Conservation (phyloP, 2,329 filamentous ascomycete genomes). For the Colletotrichum eleusines region DNA sequence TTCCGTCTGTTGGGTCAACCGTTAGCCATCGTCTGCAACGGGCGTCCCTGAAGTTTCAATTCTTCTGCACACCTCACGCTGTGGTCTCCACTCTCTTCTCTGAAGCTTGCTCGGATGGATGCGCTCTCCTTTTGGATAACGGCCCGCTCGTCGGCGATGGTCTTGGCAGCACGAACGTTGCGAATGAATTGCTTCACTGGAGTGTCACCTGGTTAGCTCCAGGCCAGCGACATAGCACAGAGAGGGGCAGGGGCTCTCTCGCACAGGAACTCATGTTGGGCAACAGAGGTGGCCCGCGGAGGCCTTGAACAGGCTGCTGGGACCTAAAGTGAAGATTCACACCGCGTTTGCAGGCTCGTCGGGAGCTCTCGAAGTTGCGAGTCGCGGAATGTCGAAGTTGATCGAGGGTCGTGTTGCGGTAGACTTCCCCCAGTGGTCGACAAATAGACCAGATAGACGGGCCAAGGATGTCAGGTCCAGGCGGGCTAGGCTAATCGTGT, state of each 20-base stretch:
- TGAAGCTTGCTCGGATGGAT: slow-evolving; percentile 95
- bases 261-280: slow-evolving; percentile 57
- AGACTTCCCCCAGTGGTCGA: slow-evolving; percentile 13
- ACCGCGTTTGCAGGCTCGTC: slow-evolving; percentile 17
- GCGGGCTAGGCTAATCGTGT: slow-evolving; percentile 29
- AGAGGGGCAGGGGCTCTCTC: slow-evolving; percentile 31
- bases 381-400: slow-evolving; percentile 14
- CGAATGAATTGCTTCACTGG: slow-evolving; percentile 99
- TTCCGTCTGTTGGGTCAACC: slow-evolving; percentile 76
- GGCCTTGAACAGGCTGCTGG: slow-evolving; percentile 35
- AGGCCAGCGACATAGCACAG: slow-evolving; percentile 7
- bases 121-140: slow-evolving; percentile 99
- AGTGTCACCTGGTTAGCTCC: slow-evolving; percentile 34
- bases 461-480: slow-evolving; percentile 31
- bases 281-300: slow-evolving; percentile 37
- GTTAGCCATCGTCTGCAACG: slow-evolving; percentile 25
- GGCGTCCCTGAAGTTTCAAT: slow-evolving; percentile 43
- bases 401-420: slow-evolving; percentile 9
- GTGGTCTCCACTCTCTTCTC: slow-evolving; percentile 95
- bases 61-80: slow-evolving; percentile 79
- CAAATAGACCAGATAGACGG: slow-evolving; percentile 40
- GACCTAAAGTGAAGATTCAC: slow-evolving; percentile 1
- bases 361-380: slow-evolving; percentile 30
- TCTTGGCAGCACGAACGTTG: slow-evolving; percentile 98
- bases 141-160: slow-evolving; percentile 97